These are phyloP conservation scores for Filosporella fistucella DNA, from an alignment of 495 filamentous ascomycete genomes.

Conservation along the genomic window DNA sequence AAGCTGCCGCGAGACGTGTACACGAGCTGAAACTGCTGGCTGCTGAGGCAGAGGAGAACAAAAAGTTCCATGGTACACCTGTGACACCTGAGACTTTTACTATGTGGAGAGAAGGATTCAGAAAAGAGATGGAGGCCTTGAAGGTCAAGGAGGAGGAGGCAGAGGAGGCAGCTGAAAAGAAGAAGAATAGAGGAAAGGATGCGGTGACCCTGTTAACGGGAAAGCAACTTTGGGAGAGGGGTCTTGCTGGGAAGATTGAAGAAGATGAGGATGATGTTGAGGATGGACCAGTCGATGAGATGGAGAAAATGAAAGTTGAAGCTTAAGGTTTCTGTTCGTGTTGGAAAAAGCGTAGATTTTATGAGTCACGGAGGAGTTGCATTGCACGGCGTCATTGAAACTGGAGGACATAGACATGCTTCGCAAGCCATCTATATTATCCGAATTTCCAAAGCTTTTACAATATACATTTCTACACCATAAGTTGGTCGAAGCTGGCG, in stretches of 20 bases:
- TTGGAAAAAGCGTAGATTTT: constrained; percentile 14
- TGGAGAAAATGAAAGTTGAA: constrained; percentile 66
- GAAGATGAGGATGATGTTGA: constrained; percentile 66
- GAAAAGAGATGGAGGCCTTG: constrained; percentile 71
- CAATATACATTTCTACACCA: too few species aligned
- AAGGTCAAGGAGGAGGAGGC: constrained; percentile 60
- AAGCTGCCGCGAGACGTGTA: constrained; percentile 51
- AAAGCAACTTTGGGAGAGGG: constrained; percentile 79
- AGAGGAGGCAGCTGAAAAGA: constrained; percentile 69
- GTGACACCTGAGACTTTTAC: constrained; percentile 83
- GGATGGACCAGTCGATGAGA: constrained; percentile 45
- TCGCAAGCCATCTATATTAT: too few species aligned
- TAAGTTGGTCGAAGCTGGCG: too few species aligned
- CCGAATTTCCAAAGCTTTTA: too few species aligned
- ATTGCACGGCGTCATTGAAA: constrained; percentile 19
- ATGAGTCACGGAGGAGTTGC: constrained; percentile 22
- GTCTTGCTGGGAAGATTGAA: constrained; percentile 67
- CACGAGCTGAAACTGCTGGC: constrained; percentile 63
- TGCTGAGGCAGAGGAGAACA: constrained; percentile 87
- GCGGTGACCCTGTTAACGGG: constrained; percentile 61
- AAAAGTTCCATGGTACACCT: constrained; percentile 88
- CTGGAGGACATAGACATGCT: too few species aligned
- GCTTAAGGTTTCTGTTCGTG: constrained; percentile 27
- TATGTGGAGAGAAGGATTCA: constrained; percentile 75
- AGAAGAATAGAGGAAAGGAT: constrained; percentile 66